These are phyloP conservation scores for Fusarium sp. DNA, from an alignment of 2,329 filamentous ascomycete genomes.

Conservation along the genomic window DNA sequence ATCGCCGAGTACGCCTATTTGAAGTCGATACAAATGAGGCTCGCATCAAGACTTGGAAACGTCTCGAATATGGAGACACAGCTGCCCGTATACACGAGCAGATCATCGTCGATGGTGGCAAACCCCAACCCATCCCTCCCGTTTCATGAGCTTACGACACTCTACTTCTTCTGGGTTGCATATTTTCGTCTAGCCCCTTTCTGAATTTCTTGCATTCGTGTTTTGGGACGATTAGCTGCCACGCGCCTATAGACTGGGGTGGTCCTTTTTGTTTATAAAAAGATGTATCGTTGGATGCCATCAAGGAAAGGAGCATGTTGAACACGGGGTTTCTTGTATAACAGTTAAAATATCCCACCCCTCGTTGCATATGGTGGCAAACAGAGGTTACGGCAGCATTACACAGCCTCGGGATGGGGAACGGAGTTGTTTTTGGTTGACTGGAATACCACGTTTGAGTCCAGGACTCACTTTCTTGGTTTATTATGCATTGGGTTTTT, in stretches of 20 bases:
- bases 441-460: constrained; percentile 10
- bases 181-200: not conserved
- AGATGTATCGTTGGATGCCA: constrained; percentile 17
- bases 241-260: constrained; percentile 26
- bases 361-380: not conserved
- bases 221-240: constrained; percentile 13
- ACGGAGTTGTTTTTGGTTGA: constrained; percentile 29
- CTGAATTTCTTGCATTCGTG: constrained; percentile 31
- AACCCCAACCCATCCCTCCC: constrained; percentile 42
- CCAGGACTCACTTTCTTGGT: constrained; percentile 5
- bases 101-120: constrained; percentile 73
- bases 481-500: not conserved
- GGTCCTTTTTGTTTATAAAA: constrained; percentile 19
- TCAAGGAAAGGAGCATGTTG: constrained; percentile 9
- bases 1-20: constrained; percentile 87
- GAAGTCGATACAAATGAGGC: constrained; percentile 94
- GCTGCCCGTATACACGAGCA: constrained; percentile 69
- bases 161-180: not conserved
- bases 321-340: constrained; percentile 24
- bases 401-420: constrained; percentile 22
- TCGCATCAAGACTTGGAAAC: constrained; percentile 91
- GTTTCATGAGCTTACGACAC: constrained; percentile 30
- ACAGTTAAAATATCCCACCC: constrained; percentile 23
- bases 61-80: constrained; percentile 76
- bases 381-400: constrained; percentile 20